Percentiles rank a stretch among this genome's conserved stretches.
phyloP scores from a whole-genome alignment of 2,329 filamentous ascomycete genomes.

The Aspergillus sp. region DNA sequence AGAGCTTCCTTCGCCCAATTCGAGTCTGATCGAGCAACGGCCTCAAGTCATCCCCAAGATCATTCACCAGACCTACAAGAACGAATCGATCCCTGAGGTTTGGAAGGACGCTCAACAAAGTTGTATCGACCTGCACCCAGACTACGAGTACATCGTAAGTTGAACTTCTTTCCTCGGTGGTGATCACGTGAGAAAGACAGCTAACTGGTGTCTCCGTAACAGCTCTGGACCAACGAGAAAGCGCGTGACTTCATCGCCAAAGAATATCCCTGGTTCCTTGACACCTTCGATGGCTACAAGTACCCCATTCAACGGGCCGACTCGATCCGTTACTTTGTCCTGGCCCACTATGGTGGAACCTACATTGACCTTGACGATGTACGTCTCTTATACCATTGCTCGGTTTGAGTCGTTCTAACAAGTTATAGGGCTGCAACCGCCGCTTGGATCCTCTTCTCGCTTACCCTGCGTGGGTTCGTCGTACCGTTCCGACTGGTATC shows the following conservation, averaged over 20 bases:
- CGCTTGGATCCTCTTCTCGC: conserved; percentile 61
- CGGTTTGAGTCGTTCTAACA: neutral
- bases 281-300: conserved; percentile 65
- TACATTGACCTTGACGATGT: conserved; percentile 74
- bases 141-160: conserved; percentile 66
- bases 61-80: conserved; percentile 70
- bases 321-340: conserved; percentile 70
- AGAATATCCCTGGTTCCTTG: conserved; percentile 71
- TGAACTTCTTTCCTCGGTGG: neutral
- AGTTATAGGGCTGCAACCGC: conserved; percentile 56
- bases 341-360: conserved; percentile 69
- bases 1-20: conserved; percentile 60
- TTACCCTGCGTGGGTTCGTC: conserved; percentile 64
- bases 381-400: conserved; percentile 18
- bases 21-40: conserved; percentile 49
- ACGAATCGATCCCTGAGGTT: conserved; percentile 59
- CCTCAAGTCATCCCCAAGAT: conserved; percentile 66
- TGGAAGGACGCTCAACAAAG: conserved; percentile 61
- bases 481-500: conserved; percentile 68
- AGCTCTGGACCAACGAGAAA: conserved; percentile 70
- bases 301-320: conserved; percentile 74
- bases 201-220: conserved; percentile 15
- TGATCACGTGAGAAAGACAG: neutral
- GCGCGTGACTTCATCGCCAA: conserved; percentile 63
- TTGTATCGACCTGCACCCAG: conserved; percentile 60